Evolutionary conservation across 179 eudicot species (phyloP), one percentile per base, ranked within the genome.

Genomic region (Nepenthes alata): DNA sequence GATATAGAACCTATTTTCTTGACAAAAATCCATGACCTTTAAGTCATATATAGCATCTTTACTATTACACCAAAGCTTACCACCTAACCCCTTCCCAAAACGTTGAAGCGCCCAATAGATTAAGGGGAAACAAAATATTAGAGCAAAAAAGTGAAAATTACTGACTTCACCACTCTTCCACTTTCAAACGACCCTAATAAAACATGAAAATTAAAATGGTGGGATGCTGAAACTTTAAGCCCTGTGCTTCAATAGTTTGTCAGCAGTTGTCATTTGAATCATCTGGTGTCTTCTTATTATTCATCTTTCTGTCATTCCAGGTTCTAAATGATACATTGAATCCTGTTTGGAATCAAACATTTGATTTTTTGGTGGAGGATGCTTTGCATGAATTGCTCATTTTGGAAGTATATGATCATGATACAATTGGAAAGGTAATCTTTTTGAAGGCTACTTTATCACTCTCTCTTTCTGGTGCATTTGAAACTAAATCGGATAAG

Each of bases 281-380:
- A 3, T 11, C n/a, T 9, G 15, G 2, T 5, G 5, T 7, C 34
- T 52, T 13, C 34, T 52, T 25, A 15, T 15, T 52, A 2, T 67
- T 55, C 25, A 34, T 58, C 39, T 57, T 58, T 60, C 35, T 71
- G 37, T 70, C 41, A 66, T 74, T 70, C 39, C 85, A 91, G 96
- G 97, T 91, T 65, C 39, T 89, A 12, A 81, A 80, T 62, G 79
- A 89, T 59, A 86, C 86, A 38, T 64, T 91, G 62, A 81, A 83
- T 76, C 97, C 97, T 5, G 91, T 84, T 68, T 91, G 97, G 97
- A 83, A 89, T 71, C 96, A 91, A 74, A 91, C 96, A 16, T 91
- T 91, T 68, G 95, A 91, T 72, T 82, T 91, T 65, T 82, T 89
- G 5, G 83, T 91, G 38, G 97, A 91, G 75, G 97, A 91, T 64